Evolutionary conservation across 495 filamentous ascomycete species (phyloP), one percentile per base, ranked within the genome.

Genomic region (Amorphotheca resinae): DNA sequence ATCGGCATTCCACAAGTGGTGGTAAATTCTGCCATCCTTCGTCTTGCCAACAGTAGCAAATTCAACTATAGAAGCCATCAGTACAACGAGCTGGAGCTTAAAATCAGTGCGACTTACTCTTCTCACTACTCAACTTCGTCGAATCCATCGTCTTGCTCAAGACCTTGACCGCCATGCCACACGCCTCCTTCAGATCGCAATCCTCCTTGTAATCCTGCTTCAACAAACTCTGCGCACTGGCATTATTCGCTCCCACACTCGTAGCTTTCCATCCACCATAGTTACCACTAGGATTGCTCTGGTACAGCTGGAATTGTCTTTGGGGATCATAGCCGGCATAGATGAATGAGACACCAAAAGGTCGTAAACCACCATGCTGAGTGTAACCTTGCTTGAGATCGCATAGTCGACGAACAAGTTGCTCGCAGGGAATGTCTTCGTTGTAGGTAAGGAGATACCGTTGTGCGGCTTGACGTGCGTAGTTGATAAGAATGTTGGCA

Each of bases 121-220:
- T 99, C 70, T 96, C 88, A 57, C 87, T 95, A 72, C 85, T 93
- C 56, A 99, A 64, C 72, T 94, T 96, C 4, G 91, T 95, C 32
- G 86, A 89, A 64, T 99, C 91, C 93, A 99, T 99, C 3, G 91
- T 99, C 78, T 99, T 99, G 74, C 89, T 95, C 50, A 99, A 66
- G 42, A 96, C 91, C 76, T 99, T 99, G 53, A 99, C 88, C 16
- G 91, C 91, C 76, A 95, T 80, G 31, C 78, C 88, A 66, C 91
- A 96, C 5, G 91, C 91, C 70, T 96, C 89, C 71, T 94, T 86
- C 59, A 99, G 64, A 49, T 84, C 77, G 57, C 84, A 93, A 51
- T 95, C 86, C 65, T 96, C 91, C 73, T 96, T 94, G 67, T 96
- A 99, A 63, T 99, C 91, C 62, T 99, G 91, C 75, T 99, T 99